Evolutionary conservation across 768 basidiomycete genomes (phyloP).

Genomic region (Amanita pseudoporphyria): DNA sequence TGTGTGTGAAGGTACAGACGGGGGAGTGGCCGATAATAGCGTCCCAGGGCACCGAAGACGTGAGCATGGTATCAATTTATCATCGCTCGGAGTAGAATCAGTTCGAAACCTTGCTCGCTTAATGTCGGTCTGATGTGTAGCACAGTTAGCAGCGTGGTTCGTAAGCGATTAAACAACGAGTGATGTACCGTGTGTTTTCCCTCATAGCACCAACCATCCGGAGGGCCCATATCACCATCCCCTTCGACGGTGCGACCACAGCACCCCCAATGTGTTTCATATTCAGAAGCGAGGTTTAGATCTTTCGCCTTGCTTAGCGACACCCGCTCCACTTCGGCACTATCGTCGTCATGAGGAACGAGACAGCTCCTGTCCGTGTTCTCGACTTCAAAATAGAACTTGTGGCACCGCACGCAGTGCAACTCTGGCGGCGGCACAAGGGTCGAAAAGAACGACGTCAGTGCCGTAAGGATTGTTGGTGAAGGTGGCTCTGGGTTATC

Average conservation of each 20-base stretch:
- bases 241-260: conserved; percentile 67
- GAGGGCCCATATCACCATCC: conserved; percentile 73
- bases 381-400: conserved; percentile 58
- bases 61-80: conserved; percentile 59
- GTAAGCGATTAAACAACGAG: neutral
- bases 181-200: conserved; percentile 58
- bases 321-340: conserved; percentile 61
- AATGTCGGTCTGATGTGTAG: conserved; percentile 42
- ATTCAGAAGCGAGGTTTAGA: too few relatives aligned
- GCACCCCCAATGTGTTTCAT: too few relatives aligned
- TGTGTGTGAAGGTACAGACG: too few relatives aligned
- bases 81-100: conserved; percentile 58
- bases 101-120: conserved; percentile 75
- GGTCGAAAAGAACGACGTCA: conserved; percentile 49
- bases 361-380: conserved; percentile 64
- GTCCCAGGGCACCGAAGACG: conserved; percentile 41
- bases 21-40: conserved; percentile 1
- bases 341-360: conserved; percentile 74
- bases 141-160: conserved; percentile 1
- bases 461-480: conserved; percentile 28
- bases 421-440: conserved; percentile 58
- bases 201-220: too few relatives aligned
- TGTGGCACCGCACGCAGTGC: conserved; percentile 73
- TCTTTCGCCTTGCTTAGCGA: conserved; percentile 12
- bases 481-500: conserved; percentile 23